phyloP scores from a whole-genome alignment of 2,329 filamentous ascomycete species.

The Teratosphaeria destructans region DNA sequence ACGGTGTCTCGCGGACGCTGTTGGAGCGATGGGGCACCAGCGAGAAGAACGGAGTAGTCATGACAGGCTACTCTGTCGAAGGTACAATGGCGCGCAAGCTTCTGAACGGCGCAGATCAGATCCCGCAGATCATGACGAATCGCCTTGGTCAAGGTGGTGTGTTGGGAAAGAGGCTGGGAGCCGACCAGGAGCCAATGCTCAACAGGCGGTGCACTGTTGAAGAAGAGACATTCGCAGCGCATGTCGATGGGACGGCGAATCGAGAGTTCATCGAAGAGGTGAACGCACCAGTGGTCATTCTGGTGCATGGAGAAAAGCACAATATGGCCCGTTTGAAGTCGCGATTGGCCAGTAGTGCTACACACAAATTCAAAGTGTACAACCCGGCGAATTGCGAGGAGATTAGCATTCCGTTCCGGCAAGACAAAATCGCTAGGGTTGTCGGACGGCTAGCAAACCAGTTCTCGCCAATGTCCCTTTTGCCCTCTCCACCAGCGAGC shows the following conservation, averaged over 20 bases:
- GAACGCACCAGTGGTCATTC: constrained; percentile 81
- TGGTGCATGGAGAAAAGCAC: constrained; percentile 93
- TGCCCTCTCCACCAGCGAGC: constrained; percentile 23
- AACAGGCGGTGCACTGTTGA: constrained; percentile 85
- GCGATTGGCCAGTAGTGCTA: constrained; percentile 68
- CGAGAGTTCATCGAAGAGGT: constrained; percentile 95
- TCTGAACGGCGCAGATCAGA: constrained; percentile 87
- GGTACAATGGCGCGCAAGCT: constrained; percentile 89
- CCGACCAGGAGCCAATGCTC: constrained; percentile 76
- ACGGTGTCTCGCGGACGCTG: constrained; percentile 83
- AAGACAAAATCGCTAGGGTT: constrained; percentile 91
- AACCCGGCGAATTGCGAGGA: constrained; percentile 93
- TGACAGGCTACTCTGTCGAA: constrained; percentile 96
- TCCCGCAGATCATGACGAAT: constrained; percentile 78
- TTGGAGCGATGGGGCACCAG: constrained; percentile 94
- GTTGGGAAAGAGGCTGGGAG: constrained; percentile 44
- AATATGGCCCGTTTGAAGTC: constrained; percentile 98
- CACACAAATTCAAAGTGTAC: constrained; percentile 78
- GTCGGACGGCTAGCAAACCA: constrained; percentile 78
- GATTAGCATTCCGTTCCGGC: constrained; percentile 85
- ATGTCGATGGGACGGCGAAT: constrained; percentile 93
- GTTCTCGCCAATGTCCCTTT: constrained; percentile 53
- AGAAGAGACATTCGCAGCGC: constrained; percentile 90
- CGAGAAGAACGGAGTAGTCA: constrained; percentile 94
- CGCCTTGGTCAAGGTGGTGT: constrained; percentile 9